These are phyloP conservation scores for Paradendryphiella salina DNA, from an alignment of 2,329 filamentous ascomycete species.

Conservation along the genomic window DNA sequence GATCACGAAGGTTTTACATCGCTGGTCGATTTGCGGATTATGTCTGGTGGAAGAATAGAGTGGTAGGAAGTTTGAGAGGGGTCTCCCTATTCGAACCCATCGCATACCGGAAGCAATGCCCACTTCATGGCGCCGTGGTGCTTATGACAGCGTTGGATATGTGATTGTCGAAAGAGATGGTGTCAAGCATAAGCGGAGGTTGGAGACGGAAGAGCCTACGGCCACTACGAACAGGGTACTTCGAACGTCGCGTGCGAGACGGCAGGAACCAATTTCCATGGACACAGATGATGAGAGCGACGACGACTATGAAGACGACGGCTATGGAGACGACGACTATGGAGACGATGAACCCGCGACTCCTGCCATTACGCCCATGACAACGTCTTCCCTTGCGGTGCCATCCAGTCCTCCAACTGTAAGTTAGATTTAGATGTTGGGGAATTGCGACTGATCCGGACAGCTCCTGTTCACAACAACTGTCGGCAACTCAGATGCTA, in stretches of 20 bases:
- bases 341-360: not conserved
- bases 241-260: conserved; percentile 17
- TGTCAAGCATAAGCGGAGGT: conserved; percentile 17
- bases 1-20: conserved; percentile 19
- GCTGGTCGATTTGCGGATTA: conserved; percentile 37
- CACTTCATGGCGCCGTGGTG: conserved; percentile 26
- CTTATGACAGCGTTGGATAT: conserved; percentile 32
- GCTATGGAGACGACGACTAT: conserved; percentile 2
- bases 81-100: conserved; percentile 28
- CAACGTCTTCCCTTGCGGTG: conserved; percentile 4
- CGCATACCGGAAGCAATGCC: conserved; percentile 36
- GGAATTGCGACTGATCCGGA: conserved; percentile 18
- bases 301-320: not conserved
- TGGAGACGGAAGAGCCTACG: conserved; percentile 20
- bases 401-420: conserved; percentile 26
- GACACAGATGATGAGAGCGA: conserved; percentile 17
- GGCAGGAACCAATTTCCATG: conserved; percentile 15
- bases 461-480: conserved; percentile 35
- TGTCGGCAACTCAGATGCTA: conserved; percentile 18
- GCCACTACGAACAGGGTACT: conserved; percentile 23
- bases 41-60: conserved; percentile 38
- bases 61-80: conserved; percentile 44
- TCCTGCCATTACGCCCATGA: not conserved
- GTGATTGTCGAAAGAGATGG: conserved; percentile 35
- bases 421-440: conserved; percentile 8